Evolutionary conservation across 1,284 basidiomycete genomes (phyloP).

Genomic region (Naganishia sp.): DNA sequence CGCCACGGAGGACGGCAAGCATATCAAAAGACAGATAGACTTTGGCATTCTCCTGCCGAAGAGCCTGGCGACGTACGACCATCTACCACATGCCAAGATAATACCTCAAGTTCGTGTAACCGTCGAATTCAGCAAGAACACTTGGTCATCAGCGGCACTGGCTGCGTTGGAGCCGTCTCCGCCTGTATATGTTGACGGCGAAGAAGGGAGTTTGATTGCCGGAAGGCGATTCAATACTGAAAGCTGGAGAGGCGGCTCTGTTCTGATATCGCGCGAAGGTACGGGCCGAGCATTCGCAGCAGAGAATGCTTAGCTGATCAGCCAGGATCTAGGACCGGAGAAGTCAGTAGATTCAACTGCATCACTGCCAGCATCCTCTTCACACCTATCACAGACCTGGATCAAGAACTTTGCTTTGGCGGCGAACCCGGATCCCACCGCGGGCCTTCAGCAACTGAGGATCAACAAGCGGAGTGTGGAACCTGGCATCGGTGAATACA

Average conservation of each 20-base stretch:
- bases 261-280: conserved; percentile 23
- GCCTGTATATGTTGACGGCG: conserved; percentile 15
- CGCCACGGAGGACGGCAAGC: conserved; percentile 2
- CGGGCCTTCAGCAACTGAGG: conserved; percentile 14
- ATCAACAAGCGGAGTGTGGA: conserved; percentile 13
- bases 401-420: conserved; percentile 26
- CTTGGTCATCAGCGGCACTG: conserved; percentile 17
- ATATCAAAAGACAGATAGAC: conserved; percentile 15
- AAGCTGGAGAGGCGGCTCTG: conserved; percentile 23
- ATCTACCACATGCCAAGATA: conserved; percentile 24
- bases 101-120: conserved; percentile 18
- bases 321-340: conserved; percentile 5
- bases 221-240: conserved; percentile 17
- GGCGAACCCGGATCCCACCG: conserved; percentile 14
- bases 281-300: background rate
- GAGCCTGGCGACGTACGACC: conserved; percentile 21
- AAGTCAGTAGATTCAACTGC: conserved; percentile 15
- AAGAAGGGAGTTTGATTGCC: conserved; percentile 10
- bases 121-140: conserved; percentile 17
- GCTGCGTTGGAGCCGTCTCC: conserved; percentile 17
- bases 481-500: conserved; percentile 10
- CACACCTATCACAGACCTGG: conserved; percentile 18
- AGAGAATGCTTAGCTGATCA: background rate
- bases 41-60: conserved; percentile 20
- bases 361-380: conserved; percentile 10